Conservation (phyloP, 1,284 basidiomycete species). For the Melampsora larici-populina region DNA sequence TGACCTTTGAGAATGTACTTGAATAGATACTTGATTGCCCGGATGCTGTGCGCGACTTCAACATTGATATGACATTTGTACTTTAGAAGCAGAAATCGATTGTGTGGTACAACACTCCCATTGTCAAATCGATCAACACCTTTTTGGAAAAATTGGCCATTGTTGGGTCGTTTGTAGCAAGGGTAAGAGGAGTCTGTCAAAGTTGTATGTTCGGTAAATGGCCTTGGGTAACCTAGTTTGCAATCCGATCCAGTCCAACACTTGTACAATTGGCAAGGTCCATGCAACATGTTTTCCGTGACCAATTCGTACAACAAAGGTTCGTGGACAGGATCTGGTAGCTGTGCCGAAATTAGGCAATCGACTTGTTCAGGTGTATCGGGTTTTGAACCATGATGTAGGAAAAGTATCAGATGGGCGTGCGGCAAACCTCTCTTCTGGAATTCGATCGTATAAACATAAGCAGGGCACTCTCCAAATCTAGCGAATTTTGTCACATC, state of each 20-base stretch:
- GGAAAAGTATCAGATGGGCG: constrained; percentile 58
- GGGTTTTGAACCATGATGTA: constrained; percentile 48
- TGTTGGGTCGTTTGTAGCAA: too few species aligned
- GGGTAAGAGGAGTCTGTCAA: too few species aligned
- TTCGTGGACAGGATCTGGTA: constrained; percentile 56
- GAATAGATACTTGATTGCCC: too few species aligned
- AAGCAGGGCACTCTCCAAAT: constrained; percentile 54
- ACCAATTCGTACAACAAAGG: constrained; percentile 55
- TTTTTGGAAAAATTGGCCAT: too few species aligned
- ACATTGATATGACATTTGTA: too few species aligned
- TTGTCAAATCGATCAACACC: too few species aligned
- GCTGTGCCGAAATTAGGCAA: constrained; percentile 54
- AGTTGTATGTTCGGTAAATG: constrained; percentile 52
- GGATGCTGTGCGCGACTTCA: too few species aligned
- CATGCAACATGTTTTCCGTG: constrained; percentile 58
- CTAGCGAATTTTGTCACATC: neutral
- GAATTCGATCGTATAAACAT: constrained; percentile 59
- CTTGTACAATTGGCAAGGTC: constrained; percentile 54
- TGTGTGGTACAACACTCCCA: too few species aligned
- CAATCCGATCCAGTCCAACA: constrained; percentile 58
- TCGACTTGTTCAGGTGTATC: constrained; percentile 54
- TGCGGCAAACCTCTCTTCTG: constrained; percentile 61
- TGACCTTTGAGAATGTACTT: too few species aligned
- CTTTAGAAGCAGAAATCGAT: too few species aligned
- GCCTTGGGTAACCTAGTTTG: constrained; percentile 57